A percentile compares a stretch with the other conserved stretches of the same genome.
phyloP scores from a whole-genome alignment of 352 stramenopile genomes.

The Phytophthora ohioensis region DNA sequence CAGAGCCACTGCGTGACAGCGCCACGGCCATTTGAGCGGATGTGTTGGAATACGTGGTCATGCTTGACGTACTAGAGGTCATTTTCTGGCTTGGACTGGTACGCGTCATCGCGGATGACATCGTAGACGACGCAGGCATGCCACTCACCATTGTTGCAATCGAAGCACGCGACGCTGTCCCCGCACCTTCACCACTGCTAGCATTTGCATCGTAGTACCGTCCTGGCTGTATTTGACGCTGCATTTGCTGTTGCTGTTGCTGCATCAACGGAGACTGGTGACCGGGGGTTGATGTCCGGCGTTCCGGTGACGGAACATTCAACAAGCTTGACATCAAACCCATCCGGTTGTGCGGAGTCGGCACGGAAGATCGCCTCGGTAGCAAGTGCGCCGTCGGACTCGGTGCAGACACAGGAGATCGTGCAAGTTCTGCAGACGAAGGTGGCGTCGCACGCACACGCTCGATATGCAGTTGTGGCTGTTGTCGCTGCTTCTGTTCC shows the following conservation, averaged over 20 bases:
- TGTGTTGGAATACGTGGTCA: slow-evolving; percentile 34
- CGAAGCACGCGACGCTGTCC: slow-evolving; percentile 24
- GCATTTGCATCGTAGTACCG: slow-evolving; percentile 48
- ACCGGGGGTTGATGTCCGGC: slow-evolving; percentile 40
- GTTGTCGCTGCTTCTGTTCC: slow-evolving; percentile 34
- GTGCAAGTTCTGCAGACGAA: slow-evolving; percentile 39
- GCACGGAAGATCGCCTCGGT: slow-evolving; percentile 37
- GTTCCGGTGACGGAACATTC: slow-evolving; percentile 76
- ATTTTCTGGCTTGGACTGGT: slow-evolving; percentile 36
- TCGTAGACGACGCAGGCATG: slow-evolving; percentile 42
- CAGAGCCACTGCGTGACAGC: slow-evolving; percentile 42
- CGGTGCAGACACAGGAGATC: slow-evolving; percentile 33
- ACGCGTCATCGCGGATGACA: slow-evolving; percentile 33
- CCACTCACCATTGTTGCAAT: slow-evolving; percentile 41
- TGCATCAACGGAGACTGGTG: slow-evolving; percentile 59
- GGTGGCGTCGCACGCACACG: slow-evolving; percentile 31
- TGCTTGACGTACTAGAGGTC: slow-evolving; percentile 26
- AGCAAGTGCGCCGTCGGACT: slow-evolving; percentile 75
- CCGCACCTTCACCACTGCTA: slow-evolving; percentile 27
- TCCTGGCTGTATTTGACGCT: slow-evolving; percentile 42
- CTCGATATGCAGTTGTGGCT: slow-evolving; percentile 40
- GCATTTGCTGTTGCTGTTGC: slow-evolving; percentile 46
- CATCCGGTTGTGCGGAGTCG: slow-evolving; percentile 61
- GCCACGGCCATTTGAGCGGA: slow-evolving; percentile 42
- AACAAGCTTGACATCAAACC: slow-evolving; percentile 83